Evolutionary conservation across 345 rosid species (phyloP).

Genomic region (Salix suchowensis): DNA sequence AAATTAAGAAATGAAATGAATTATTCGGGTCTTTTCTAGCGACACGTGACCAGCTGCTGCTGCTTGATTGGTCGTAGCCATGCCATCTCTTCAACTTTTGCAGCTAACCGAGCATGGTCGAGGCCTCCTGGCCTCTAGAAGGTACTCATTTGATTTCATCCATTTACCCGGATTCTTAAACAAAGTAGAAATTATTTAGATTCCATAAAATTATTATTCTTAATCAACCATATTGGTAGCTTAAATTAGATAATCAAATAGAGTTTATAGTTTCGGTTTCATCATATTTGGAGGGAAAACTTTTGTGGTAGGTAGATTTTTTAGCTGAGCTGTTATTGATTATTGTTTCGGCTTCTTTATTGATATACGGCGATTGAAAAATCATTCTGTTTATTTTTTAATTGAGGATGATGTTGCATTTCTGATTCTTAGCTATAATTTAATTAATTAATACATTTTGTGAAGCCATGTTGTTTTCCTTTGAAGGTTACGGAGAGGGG

Average conservation of each 20-base stretch:
- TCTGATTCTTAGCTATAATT: background rate
- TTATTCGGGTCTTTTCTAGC: background rate
- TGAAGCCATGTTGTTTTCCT: too few species aligned
- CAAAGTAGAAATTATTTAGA: background rate
- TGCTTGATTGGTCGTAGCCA: constrained; percentile 19
- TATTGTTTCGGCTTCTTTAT: background rate
- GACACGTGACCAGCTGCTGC: constrained; percentile 10
- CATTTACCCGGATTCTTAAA: background rate
- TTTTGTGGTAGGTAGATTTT: background rate
- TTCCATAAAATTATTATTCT: background rate
- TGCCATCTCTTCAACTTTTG: constrained; percentile 90
- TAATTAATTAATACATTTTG: background rate
- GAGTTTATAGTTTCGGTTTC: background rate
- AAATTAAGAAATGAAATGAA: background rate
- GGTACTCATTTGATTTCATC: constrained; percentile 35
- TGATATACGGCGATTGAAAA: background rate
- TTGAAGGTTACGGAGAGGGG: too few species aligned
- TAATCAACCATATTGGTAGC: background rate
- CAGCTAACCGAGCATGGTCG: constrained; percentile 83
- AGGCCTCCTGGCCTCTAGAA: constrained; percentile 70
- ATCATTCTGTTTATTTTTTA: background rate
- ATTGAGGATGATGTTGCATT: background rate
- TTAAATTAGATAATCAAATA: background rate
- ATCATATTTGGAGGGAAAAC: background rate
- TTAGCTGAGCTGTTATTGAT: background rate